Conservation (phyloP, 139 green algal genomes). For the Micromonas commoda region DNA sequence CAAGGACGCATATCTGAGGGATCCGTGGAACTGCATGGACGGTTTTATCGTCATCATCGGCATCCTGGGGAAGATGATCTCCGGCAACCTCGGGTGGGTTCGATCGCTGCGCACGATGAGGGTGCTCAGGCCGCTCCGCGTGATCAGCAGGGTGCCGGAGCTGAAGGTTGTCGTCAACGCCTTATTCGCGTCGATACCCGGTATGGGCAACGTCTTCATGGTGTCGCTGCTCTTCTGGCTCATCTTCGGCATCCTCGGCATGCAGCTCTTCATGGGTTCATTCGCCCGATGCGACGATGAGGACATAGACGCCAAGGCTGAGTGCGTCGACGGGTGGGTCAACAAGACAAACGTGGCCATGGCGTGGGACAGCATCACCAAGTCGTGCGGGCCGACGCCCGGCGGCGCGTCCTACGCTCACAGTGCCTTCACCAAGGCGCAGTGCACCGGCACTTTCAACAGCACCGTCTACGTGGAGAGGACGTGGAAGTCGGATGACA, state of each 20-base stretch:
- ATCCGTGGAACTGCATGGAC: conserved; percentile 36
- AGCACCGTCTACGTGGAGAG: not conserved
- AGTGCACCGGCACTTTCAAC: conserved; percentile 8
- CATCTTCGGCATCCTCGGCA: conserved; percentile 44
- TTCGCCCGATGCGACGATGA: conserved; percentile 27
- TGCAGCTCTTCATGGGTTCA: conserved; percentile 38
- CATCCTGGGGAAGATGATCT: conserved; percentile 9
- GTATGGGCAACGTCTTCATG: conserved; percentile 34
- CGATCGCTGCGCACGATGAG: conserved; percentile 24
- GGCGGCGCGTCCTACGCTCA: conserved; percentile 29
- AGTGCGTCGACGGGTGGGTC: conserved; percentile 26
- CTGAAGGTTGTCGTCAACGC: conserved; percentile 38
- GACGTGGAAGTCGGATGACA: conserved; percentile 23
- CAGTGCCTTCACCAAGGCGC: not conserved
- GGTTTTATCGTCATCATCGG: conserved; percentile 30
- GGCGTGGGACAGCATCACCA: conserved; percentile 36
- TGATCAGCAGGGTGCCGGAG: conserved; percentile 19
- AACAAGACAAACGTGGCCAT: conserved; percentile 26
- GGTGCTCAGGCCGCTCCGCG: conserved; percentile 17
- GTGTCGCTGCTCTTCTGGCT: conserved; percentile 38
- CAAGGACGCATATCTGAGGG: conserved; percentile 32
- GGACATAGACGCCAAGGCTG: conserved; percentile 2
- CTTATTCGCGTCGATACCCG: conserved; percentile 30
- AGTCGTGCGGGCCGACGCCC: conserved; percentile 32
- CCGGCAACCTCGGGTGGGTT: conserved; percentile 15